Evolutionary conservation across 306 rosid genomes (phyloP).

Genomic region (Ziziphus jujuba): DNA sequence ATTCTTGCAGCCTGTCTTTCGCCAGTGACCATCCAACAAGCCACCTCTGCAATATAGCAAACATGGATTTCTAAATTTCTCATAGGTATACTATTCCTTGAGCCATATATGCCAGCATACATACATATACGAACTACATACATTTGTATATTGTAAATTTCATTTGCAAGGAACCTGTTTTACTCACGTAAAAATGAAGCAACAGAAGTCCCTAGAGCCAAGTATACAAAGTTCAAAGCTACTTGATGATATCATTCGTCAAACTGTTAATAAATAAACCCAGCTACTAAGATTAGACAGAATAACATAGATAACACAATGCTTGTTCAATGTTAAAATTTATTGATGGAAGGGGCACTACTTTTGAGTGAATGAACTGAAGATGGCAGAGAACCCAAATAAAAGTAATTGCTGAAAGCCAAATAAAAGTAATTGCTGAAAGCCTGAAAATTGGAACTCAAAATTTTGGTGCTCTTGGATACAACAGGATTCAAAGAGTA

Average conservation of each 20-base stretch:
- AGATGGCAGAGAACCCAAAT: too few species aligned
- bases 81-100: not conserved
- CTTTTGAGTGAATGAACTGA: too few species aligned
- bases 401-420: too few species aligned
- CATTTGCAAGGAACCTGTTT: not conserved
- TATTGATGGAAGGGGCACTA: too few species aligned
- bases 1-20: constrained; percentile 83
- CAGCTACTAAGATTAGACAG: not conserved
- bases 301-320: not conserved
- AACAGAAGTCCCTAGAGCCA: constrained; percentile 62
- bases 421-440: too few species aligned
- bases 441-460: too few species aligned
- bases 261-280: not conserved
- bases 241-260: constrained; percentile 42
- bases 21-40: constrained; percentile 86
- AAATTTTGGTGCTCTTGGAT: too few species aligned
- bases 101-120: not conserved
- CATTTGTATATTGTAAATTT: too few species aligned
- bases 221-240: constrained; percentile 55
- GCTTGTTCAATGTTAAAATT: too few species aligned
- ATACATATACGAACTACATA: not conserved
- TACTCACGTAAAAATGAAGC: constrained; percentile 71
- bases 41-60: constrained; percentile 53
- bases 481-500: too few species aligned
- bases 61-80: constrained; percentile 1